Evolutionary conservation across 805 yeast species (phyloP), one percentile per base, ranked within the genome.

Genomic region (Scheffersomyces lignosus): DNA sequence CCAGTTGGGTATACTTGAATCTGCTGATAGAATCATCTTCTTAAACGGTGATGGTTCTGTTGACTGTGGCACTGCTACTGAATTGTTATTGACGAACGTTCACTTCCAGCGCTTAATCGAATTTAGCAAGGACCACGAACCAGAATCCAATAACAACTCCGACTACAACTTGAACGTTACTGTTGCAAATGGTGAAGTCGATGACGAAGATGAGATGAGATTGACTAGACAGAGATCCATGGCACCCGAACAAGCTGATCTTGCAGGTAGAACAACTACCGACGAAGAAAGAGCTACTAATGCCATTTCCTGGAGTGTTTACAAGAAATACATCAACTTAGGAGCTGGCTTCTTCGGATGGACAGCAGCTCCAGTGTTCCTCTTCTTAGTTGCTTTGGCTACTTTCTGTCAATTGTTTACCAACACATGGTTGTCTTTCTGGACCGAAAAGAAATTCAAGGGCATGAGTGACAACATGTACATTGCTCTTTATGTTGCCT

Each of bases 91-190:
- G 5, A 52, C 62, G 38, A 81, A 75, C 44, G 34, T 49, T 3
- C 71, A 67, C 6, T 81, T 86, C 51, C 61, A 60, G 15, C 66
- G 71, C 10, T 64, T 83, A 48, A 68, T 81, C 63, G 71, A 75
- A 29, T 77, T 61, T 47, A 62, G 71, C 39, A 39, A 47, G 23
- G 61, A 56, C 10, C 35, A 38, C 13, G 41, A 57, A 58, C 35
- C 33, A 13, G 45, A 68, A 50, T 56, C 23, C 56, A 35, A 39
- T 13, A 29, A 34, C 27, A 32, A 37, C 29, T 33, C 38, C 17
- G 38, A 48, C 28, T 37, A 45, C 38, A 37, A 31, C 33, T 14
- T 33, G 29, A 34, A 18, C 30, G 22, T 18, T n/a, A 22, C 26
- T 17, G 16, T 18, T 10, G 27, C 37, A 23, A 22, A 28, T 14